These are phyloP conservation scores for Agaricus subrufescens DNA, from an alignment of 768 basidiomycete species.

Conservation along the genomic window DNA sequence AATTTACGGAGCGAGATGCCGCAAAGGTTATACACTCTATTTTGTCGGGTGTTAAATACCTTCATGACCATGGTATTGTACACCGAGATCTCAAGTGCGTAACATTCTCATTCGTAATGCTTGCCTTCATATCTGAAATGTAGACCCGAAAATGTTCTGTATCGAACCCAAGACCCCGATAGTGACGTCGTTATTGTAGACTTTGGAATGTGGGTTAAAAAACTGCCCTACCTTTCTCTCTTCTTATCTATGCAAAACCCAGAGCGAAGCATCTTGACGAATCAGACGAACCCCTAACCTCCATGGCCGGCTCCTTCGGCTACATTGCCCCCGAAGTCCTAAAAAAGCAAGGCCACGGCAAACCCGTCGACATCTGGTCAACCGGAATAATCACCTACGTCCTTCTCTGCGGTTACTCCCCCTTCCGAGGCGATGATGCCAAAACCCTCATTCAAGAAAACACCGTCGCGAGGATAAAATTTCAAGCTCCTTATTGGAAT, in stretches of 20 bases:
- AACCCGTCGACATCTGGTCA: conserved; percentile 92
- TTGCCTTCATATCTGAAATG: conserved; percentile 1
- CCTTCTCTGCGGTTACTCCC: conserved; percentile 90
- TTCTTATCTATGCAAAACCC: neutral
- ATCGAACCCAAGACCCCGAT: conserved; percentile 66
- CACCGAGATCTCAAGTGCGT: conserved; percentile 91
- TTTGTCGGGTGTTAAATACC: conserved; percentile 80
- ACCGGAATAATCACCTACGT: conserved; percentile 95
- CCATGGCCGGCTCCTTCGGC: conserved; percentile 78
- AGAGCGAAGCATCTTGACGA: conserved; percentile 83
- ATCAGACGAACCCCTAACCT: conserved; percentile 63
- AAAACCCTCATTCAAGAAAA: conserved; percentile 78
- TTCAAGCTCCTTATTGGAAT: conserved; percentile 93
- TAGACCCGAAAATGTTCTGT: conserved; percentile 95
- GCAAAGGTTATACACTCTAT: conserved; percentile 76
- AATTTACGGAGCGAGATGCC: conserved; percentile 92
- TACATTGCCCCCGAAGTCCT: conserved; percentile 92
- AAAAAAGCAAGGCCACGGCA: conserved; percentile 78
- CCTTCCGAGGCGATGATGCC: conserved; percentile 83
- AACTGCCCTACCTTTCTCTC: too few relatives aligned
- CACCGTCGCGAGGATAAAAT: conserved; percentile 78
- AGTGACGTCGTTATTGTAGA: conserved; percentile 95
- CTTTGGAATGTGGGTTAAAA: conserved; percentile 76
- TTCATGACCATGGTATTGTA: conserved; percentile 91
- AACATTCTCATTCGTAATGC: neutral